Base-by-base conservation (phyloP, 2,329 filamentous ascomycete genomes). In the Botrytis fabae region DNA sequence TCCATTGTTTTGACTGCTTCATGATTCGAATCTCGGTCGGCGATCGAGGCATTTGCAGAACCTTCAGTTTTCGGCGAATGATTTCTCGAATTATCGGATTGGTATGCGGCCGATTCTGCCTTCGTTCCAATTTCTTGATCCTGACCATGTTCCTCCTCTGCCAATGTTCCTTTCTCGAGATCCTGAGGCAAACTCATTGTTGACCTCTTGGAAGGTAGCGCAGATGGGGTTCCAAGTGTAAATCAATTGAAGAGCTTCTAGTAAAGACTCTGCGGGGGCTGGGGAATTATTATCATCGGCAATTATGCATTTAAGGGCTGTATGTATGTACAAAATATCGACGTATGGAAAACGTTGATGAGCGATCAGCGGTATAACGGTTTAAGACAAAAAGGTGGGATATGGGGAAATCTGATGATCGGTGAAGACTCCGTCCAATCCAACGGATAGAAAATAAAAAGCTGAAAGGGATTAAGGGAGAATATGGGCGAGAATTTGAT, bases 1-100 rank as follows among this genome's bases (percentile, higher is more conserved):
- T 79, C 77, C 78, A 80, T 79, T 51, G 74, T 70, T 72, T 80
- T 78, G 10, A 78, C 76, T 46, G 78, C 77, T 48, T 78, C 77
- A 69, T 80, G 79, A 25, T 76, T 78, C 14, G 70, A 70, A 51
- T 80, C 79, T 35, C 78, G 76, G 22, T 77, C 70, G 1, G 75
- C 76, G 32, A 64, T 74, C 14, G 76, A 74, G 18, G 71, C 75
- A 59, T 57, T 61, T 38, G 63, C 46, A 40, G 51, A 46, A 20
- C 25, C 42, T 51, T 77, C 75, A 16, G 51, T 63, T 12, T 71
- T 16, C 18, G 65, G 61, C 16, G 59, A 51, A 10, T 73, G 64
- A 38, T 68, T 69, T 62, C 75, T 75, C 61, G 78, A 76, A 28
- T 48, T 54, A 61, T 78, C 76, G 18, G 74, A 75, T 28, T 73